Conservation (phyloP, 2,329 filamentous ascomycete genomes). For the Helotiales sp. region DNA sequence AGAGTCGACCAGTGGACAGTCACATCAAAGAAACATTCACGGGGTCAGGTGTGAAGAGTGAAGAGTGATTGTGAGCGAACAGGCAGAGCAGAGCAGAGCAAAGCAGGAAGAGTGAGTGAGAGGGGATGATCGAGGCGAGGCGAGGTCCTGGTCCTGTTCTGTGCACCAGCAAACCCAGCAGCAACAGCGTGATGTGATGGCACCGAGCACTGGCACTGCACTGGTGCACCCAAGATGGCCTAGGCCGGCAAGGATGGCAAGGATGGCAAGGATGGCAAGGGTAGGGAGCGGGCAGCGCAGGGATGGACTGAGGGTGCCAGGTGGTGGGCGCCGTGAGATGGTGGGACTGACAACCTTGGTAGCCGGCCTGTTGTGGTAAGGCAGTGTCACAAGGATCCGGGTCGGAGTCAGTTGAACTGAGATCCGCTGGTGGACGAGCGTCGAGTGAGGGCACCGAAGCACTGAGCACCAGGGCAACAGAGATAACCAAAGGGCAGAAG, state of each 20-base stretch:
- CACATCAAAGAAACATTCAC: slow-evolving; percentile 13
- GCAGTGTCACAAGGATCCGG: neutral
- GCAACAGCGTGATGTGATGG: no score
- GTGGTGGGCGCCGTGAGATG: neutral
- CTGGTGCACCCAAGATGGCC: neutral
- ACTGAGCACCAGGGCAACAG: neutral
- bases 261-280: neutral
- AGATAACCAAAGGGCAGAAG: neutral
- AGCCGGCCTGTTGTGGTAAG: neutral
- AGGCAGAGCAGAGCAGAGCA: neutral
- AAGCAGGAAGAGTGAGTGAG: neutral
- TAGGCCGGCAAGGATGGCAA: neutral
- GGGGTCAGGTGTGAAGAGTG: slow-evolving; percentile 10
- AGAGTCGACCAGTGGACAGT: slow-evolving; percentile 1
- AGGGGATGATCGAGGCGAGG: slow-evolving; percentile 2
- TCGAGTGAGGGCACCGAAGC: neutral
- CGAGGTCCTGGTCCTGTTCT: neutral
- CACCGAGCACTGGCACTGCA: neutral
- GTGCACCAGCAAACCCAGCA: slow-evolving; percentile 6
- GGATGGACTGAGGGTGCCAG: neutral
- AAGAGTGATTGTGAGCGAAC: slow-evolving; percentile 6
- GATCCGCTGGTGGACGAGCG: neutral
- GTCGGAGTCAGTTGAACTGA: neutral
- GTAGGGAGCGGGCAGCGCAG: neutral
- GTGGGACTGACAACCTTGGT: neutral